These are phyloP conservation scores for Eucalyptus marginata DNA, from an alignment of 345 rosid genomes.

Conservation along the genomic window DNA sequence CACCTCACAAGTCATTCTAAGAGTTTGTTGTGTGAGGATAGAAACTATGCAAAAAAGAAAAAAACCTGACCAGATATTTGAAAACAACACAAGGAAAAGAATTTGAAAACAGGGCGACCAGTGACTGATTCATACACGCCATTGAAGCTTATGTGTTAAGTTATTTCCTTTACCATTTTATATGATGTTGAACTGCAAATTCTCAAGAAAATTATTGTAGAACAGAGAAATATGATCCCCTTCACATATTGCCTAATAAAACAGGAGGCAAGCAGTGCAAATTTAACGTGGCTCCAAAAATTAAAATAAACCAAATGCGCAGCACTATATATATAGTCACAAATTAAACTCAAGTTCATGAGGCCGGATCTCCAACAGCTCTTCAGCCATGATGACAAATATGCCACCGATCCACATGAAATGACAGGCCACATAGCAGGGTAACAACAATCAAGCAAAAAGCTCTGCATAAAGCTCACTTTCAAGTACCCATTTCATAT, in stretches of 20 bases:
- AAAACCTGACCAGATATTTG: not conserved
- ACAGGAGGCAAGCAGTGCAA: not conserved
- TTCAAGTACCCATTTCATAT: no score
- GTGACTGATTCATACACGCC: not conserved
- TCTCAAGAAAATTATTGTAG: not conserved
- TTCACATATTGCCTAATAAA: not conserved
- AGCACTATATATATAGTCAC: constrained; percentile 3
- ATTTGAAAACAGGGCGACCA: not conserved
- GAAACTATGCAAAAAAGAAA: not conserved
- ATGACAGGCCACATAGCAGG: not conserved
- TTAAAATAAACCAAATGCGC: not conserved
- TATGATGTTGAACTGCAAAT: not conserved
- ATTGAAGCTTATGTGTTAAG: not conserved
- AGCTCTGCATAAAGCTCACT: not conserved
- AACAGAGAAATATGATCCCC: not conserved
- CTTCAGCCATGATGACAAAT: constrained; percentile 6
- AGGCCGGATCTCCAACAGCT: constrained; percentile 37
- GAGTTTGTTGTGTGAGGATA: not conserved
- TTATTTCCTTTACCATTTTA: not conserved
- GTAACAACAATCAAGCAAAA: not conserved
- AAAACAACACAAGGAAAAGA: no score
- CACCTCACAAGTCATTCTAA: not conserved
- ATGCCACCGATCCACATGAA: not conserved
- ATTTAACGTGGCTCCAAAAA: not conserved
- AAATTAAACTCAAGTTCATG: constrained; percentile 20